These are phyloP conservation scores for Ustilago tritici DNA, from an alignment of 1,284 basidiomycete species.

Conservation along the genomic window DNA sequence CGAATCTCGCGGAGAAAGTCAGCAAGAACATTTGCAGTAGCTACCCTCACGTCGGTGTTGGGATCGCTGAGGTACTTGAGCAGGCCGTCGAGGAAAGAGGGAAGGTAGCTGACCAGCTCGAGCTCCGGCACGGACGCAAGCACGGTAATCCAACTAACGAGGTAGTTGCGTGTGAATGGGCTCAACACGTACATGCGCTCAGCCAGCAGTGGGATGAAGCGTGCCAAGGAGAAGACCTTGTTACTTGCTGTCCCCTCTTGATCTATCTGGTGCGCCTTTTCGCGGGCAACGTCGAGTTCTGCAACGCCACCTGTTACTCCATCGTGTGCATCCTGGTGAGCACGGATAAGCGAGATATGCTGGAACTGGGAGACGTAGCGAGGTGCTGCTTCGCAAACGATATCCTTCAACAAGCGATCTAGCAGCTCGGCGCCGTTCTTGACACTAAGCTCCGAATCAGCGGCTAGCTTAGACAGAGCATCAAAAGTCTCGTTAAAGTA, in stretches of 20 bases:
- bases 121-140: slow-evolving; percentile 96
- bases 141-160: slow-evolving; percentile 96
- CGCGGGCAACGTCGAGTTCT: slow-evolving; percentile 65
- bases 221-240: slow-evolving; percentile 85
- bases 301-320: slow-evolving; percentile 54
- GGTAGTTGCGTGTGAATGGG: slow-evolving; percentile 94
- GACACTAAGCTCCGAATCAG: slow-evolving; percentile 94
- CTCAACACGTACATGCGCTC: slow-evolving; percentile 95
- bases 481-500: slow-evolving; percentile 99
- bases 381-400: slow-evolving; percentile 95
- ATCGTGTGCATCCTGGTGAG: slow-evolving; percentile 74
- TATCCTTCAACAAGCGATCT: slow-evolving; percentile 95
- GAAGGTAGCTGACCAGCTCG: slow-evolving; percentile 92
- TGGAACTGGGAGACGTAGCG: slow-evolving; percentile 91
- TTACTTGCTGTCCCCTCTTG: slow-evolving; percentile 52
- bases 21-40: slow-evolving; percentile 89
- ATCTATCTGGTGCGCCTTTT: slow-evolving; percentile 61
- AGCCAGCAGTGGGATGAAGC: slow-evolving; percentile 92
- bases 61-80: slow-evolving; percentile 92
- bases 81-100: slow-evolving; percentile 92
- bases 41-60: slow-evolving; percentile 90
- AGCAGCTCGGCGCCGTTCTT: slow-evolving; percentile 99
- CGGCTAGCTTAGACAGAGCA: slow-evolving; percentile 95
- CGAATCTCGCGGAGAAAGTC: slow-evolving; percentile 87
- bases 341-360: slow-evolving; percentile 71